These are phyloP conservation scores for Mesembryanthemum crystallinum DNA, from an alignment of 148 eudicot species.

Conservation along the genomic window DNA sequence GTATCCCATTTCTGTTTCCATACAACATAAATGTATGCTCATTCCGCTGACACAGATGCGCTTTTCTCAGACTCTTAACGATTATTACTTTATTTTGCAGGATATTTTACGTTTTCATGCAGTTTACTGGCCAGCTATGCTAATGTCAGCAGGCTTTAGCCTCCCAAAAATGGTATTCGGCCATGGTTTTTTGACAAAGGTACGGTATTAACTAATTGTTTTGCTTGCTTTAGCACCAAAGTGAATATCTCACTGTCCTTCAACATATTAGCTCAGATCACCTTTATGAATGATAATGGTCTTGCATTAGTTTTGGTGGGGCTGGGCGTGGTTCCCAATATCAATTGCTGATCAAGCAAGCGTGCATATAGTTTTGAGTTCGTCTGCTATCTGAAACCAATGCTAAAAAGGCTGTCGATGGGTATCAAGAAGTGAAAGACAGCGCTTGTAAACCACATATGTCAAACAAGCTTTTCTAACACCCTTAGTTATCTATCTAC, in stretches of 20 bases:
- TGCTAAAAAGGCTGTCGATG: background rate
- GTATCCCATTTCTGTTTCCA: too few species aligned
- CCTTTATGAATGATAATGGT: background rate
- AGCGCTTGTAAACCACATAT: background rate
- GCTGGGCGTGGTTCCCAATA: background rate
- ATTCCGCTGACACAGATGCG: too few species aligned
- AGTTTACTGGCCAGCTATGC: conserved; percentile 99
- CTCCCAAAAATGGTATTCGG: conserved; percentile 94
- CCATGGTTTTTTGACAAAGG: conserved; percentile 99
- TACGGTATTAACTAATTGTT: conserved; percentile 28
- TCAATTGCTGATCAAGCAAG: background rate
- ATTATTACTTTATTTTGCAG: conserved; percentile 40
- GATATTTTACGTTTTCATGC: conserved; percentile 98
- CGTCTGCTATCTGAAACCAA: background rate
- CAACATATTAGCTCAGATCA: background rate
- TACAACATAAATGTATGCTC: too few species aligned
- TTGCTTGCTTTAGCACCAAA: conserved; percentile 3
- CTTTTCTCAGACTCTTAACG: background rate
- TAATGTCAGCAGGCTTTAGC: conserved; percentile 88
- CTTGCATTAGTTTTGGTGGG: background rate
- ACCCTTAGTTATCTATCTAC: background rate
- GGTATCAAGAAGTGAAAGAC: background rate
- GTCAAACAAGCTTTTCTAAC: background rate
- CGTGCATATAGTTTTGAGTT: background rate
- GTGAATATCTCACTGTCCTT: background rate